Base-by-base conservation (phyloP, 2,329 filamentous ascomycete genomes). In the Beauveria rudraprayagi region DNA sequence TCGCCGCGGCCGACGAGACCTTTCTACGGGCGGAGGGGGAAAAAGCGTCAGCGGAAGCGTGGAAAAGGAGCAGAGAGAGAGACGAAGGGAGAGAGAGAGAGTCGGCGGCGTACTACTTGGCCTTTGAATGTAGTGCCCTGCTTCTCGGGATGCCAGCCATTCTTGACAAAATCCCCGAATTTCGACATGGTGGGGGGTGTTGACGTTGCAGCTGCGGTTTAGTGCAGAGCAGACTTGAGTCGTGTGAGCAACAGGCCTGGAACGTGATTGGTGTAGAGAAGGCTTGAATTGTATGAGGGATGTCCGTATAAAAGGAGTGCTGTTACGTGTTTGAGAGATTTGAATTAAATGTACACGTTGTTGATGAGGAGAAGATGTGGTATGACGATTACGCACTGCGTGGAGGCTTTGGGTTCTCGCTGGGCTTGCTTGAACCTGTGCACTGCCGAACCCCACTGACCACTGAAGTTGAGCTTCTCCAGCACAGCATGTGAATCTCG, bases 81-180 rank as follows among this genome's bases (percentile, higher is more conserved):
- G 51, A 24, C 9, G 24, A 26, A 30, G 14, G 10, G 37, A 22
- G 14, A 37, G 16, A 41, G 40, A 30, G 41, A 40, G 7, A 7
- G 19, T 6, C 10, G 30, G 28, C 11, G 11, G 71, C 78, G 63
- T 72, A 83, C 81, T 63, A 81, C 74, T 67, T 78, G 75, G 53
- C 72, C 73, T 67, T 72, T 80, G 53, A 83, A 53, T 1, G 69
- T 65, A 8, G 68, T 67, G 30, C 73, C 74, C 47, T 70, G 69
- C 65, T 80, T 81, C 59, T 82, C 80, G 2, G 80, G 76, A 62
- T 80, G 78, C 80, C 79, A 83, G 7, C 79, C 77, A n/a, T 75
- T 75, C 68, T 83, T 83, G 63, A 80, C 71, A 17, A 79, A 68
- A 48, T 76, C 75, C 64, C 78, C 80, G 70, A 78, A 76, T 56